phyloP scores from a whole-genome alignment of 169 alveolate species.

The Eimeria acervulina region DNA sequence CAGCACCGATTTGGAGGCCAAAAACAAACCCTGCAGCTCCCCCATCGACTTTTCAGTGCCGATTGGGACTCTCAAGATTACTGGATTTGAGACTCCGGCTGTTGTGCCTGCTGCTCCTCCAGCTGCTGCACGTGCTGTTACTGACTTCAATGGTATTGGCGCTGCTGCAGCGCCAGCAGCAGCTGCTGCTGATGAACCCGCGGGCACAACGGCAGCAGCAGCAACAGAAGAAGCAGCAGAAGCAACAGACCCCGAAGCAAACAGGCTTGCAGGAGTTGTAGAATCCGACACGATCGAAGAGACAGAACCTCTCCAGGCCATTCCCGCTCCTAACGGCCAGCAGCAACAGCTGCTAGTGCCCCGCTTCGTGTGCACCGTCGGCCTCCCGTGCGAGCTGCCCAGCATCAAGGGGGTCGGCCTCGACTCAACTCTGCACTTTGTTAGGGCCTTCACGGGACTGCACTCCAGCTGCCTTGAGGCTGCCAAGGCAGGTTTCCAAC shows the following conservation, averaged over 20 bases:
- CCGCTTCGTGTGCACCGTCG: slow-evolving; percentile 40
- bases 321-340: neutral
- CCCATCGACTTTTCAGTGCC: slow-evolving; percentile 79
- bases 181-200: slow-evolving; percentile 12
- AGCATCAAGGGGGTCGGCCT: slow-evolving; percentile 55
- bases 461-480: slow-evolving; percentile 37
- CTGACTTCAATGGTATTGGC: neutral
- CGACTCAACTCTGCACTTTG: slow-evolving; percentile 21
- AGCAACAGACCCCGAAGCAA: neutral
- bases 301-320: slow-evolving; percentile 33
- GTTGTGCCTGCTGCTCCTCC: neutral
- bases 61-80: slow-evolving; percentile 50
- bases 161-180: neutral
- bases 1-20: slow-evolving; percentile 74
- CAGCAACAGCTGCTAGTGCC: slow-evolving; percentile 50
- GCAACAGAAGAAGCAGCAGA: neutral
- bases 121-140: neutral
- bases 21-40: slow-evolving; percentile 70
- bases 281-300: neutral
- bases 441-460: slow-evolving; percentile 43
- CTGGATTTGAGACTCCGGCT: slow-evolving; percentile 66
- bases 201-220: neutral
- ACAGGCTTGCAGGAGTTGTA: neutral
- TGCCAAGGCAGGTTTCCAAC: neutral
- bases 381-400: slow-evolving; percentile 72